A percentile compares a stretch with the other conserved stretches of the same genome.
Conservation (phyloP, 2,329 filamentous ascomycete species). For the Neophaeococcomyces aloes region DNA sequence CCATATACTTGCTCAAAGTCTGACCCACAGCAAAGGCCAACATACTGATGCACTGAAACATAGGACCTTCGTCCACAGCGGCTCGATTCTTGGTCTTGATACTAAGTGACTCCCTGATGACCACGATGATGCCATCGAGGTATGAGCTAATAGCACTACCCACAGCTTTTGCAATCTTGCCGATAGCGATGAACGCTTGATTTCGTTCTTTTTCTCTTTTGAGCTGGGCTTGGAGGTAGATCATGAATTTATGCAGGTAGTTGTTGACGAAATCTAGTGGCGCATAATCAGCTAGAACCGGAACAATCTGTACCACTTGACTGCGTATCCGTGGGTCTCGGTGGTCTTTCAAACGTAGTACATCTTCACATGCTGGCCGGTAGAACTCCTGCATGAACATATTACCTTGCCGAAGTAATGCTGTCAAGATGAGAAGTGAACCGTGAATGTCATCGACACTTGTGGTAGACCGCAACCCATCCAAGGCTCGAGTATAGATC, state of each 20-base stretch:
- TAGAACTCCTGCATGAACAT: conserved; percentile 99
- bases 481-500: conserved; percentile 76
- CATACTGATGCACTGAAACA: conserved; percentile 97
- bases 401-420: conserved; percentile 83
- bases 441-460: conserved; percentile 85
- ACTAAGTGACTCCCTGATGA: conserved; percentile 65
- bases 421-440: conserved; percentile 85
- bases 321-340: conserved; percentile 76
- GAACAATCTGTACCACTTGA: conserved; percentile 83
- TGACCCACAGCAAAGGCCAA: conserved; percentile 91
- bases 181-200: conserved; percentile 88
- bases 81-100: conserved; percentile 40
- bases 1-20: conserved; percentile 96
- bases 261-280: conserved; percentile 78
- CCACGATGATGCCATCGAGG: conserved; percentile 83
- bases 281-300: conserved; percentile 83
- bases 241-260: conserved; percentile 93
- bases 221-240: conserved; percentile 83
- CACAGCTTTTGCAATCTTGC: conserved; percentile 90
- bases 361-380: conserved; percentile 81
- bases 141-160: conserved; percentile 92
- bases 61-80: conserved; percentile 55
- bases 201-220: conserved; percentile 93
- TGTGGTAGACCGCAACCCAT: conserved; percentile 61
- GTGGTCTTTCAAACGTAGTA: conserved; percentile 86